Percentiles rank a stretch among this genome's conserved stretches.
Evolutionary conservation across 345 rosid species (phyloP).

Genomic region (Eucalyptus paniculata): DNA sequence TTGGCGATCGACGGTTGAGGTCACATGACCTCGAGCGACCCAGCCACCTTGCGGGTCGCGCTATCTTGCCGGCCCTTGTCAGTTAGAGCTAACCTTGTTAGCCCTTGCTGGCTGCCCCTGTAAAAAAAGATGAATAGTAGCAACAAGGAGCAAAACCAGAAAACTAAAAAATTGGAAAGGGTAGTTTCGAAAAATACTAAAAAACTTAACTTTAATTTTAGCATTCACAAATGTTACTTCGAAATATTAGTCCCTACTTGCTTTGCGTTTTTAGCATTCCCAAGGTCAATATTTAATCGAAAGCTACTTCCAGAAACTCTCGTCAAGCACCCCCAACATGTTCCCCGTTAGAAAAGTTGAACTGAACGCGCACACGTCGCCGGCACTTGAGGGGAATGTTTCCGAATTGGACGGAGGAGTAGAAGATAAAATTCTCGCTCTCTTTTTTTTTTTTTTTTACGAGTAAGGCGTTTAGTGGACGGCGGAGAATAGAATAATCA

Average conservation of each 20-base stretch:
- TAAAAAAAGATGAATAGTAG: too few relatives aligned
- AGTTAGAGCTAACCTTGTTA: too few relatives aligned
- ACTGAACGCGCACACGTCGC: accelerated
- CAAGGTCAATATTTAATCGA: too few relatives aligned
- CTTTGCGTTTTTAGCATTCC: neutral
- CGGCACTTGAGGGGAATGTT: neutral
- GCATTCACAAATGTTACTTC: accelerated
- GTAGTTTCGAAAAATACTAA: too few relatives aligned
- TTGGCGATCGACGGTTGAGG: accelerated
- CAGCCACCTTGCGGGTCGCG: accelerated
- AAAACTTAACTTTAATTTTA: neutral
- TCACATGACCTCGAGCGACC: too few relatives aligned
- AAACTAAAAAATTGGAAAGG: neutral
- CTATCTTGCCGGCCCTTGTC: accelerated
- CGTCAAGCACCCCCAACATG: neutral
- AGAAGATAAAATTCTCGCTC: neutral
- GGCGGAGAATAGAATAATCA: neutral
- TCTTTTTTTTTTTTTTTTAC: too few relatives aligned
- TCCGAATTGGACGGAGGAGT: neutral
- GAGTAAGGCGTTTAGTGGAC: neutral
- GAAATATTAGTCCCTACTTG: neutral
- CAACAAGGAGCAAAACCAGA: neutral
- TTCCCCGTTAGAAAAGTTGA: too few relatives aligned
- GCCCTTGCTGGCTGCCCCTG: accelerated
- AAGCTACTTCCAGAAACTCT: accelerated